Evolutionary conservation across 75 land plant genomes (phyloP).

Genomic region (Selaginella moellendorffii): DNA sequence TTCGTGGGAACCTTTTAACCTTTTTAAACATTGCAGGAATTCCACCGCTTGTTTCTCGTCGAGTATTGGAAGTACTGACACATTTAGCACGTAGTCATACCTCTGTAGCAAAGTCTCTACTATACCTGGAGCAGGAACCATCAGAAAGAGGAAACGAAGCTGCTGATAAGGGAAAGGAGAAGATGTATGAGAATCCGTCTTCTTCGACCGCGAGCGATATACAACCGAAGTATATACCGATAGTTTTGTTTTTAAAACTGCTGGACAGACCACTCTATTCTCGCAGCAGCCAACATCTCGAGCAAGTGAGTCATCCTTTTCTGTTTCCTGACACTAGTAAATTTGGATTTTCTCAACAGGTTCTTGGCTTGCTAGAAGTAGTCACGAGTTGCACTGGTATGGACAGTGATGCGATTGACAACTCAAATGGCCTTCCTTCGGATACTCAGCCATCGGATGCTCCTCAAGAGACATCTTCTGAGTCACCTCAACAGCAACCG

Average conservation of each 20-base stretch:
- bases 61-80: conserved; percentile 63
- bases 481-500: background rate
- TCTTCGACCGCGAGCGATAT: background rate
- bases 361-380: conserved; percentile 74
- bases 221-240: background rate
- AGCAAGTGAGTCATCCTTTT: background rate
- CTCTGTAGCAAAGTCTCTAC: conserved; percentile 49
- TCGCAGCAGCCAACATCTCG: background rate
- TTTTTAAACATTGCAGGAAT: conserved; percentile 30
- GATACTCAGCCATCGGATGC: background rate
- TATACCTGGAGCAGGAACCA: conserved; percentile 26
- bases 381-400: conserved; percentile 51
- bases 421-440: background rate
- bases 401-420: conserved; percentile 4
- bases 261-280: background rate
- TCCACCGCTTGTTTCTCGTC: conserved; percentile 74
- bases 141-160: conserved; percentile 3
- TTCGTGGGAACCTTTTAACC: background rate
- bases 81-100: conserved; percentile 64
- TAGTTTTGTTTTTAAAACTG: background rate
- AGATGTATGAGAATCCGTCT: conserved; percentile 27
- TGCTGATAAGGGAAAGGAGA: conserved; percentile 50
- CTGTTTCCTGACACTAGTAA: background rate
- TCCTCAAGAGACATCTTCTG: background rate
- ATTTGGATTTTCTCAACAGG: conserved; percentile 27